Conservation (phyloP, 768 basidiomycete species). For the Dacryopinax spathularia region DNA sequence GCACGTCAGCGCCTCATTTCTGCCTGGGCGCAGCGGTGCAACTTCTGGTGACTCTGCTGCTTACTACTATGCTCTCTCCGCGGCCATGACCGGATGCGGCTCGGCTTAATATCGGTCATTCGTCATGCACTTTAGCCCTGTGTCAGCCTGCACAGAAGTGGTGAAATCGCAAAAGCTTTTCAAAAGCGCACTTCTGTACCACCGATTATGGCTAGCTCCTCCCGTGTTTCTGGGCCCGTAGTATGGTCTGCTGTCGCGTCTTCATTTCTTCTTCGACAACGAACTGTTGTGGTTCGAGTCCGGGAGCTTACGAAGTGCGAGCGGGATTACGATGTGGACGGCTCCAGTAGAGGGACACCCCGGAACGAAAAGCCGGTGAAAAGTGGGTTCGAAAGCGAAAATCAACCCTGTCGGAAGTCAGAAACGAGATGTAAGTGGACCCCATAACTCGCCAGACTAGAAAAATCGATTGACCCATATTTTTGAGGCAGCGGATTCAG, state of each 20-base stretch:
- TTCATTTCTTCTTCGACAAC: too few species aligned
- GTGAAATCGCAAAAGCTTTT: too few species aligned
- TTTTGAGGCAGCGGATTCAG: conserved; percentile 60
- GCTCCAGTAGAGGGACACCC: conserved; percentile 77
- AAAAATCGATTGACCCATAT: not conserved
- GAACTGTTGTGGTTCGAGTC: too few species aligned
- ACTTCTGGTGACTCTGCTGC: not conserved
- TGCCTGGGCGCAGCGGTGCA: not conserved
- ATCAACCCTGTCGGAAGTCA: conserved; percentile 64
- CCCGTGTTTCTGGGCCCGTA: not conserved
- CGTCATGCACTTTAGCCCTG: not conserved
- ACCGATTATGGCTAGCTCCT: not conserved
- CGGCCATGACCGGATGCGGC: not conserved
- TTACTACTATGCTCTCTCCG: not conserved
- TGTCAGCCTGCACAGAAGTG: not conserved
- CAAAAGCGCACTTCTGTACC: too few species aligned
- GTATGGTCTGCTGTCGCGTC: too few species aligned
- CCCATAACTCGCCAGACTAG: not conserved
- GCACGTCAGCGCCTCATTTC: not conserved
- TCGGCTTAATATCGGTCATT: not conserved
- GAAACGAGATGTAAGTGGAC: conserved; percentile 56
- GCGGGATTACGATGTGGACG: too few species aligned
- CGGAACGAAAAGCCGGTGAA: conserved; percentile 68
- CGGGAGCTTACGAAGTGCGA: too few species aligned
- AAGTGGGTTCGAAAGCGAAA: conserved; percentile 50